Evolutionary conservation across 2,329 filamentous ascomycete genomes (phyloP).

Genomic region (Nigrograna mackinnonii): DNA sequence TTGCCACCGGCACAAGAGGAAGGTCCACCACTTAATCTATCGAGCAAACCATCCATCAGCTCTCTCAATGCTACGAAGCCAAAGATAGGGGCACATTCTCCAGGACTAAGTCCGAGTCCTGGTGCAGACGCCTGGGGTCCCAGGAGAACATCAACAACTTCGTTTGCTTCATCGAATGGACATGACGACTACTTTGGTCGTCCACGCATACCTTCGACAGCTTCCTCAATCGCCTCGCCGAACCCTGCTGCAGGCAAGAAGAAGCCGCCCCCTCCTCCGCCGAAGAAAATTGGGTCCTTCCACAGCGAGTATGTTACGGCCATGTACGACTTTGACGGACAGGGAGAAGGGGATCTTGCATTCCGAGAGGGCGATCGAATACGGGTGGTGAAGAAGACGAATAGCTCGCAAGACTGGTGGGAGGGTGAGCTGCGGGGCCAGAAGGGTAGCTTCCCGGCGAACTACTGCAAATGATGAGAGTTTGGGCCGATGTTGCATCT

Average conservation of each 20-base stretch:
- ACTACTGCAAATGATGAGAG: slow-evolving; percentile 75
- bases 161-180: slow-evolving; percentile 33
- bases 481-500: too few species aligned
- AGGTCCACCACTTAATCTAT: slow-evolving; percentile 29
- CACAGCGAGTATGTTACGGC: slow-evolving; percentile 68
- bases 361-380: slow-evolving; percentile 81
- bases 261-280: slow-evolving; percentile 75
- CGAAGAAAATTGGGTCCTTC: slow-evolving; percentile 58
- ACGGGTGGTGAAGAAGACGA: slow-evolving; percentile 75
- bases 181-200: slow-evolving; percentile 42
- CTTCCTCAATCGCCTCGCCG: slow-evolving; percentile 42
- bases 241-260: slow-evolving; percentile 63
- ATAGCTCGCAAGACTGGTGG: slow-evolving; percentile 86
- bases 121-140: slow-evolving; percentile 29
- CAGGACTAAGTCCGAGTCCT: slow-evolving; percentile 33
- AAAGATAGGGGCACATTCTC: slow-evolving; percentile 34
- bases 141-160: slow-evolving; percentile 33
- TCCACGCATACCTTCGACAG: slow-evolving; percentile 48
- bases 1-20: slow-evolving; percentile 25
- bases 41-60: slow-evolving; percentile 37
- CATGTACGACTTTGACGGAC: slow-evolving; percentile 74
- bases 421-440: slow-evolving; percentile 72
- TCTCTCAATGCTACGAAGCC: slow-evolving; percentile 38
- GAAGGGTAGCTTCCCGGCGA: slow-evolving; percentile 78
- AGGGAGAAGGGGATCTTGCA: slow-evolving; percentile 69